These are phyloP conservation scores for Parachaetomium inaequale DNA, from an alignment of 495 filamentous ascomycete species.

Conservation along the genomic window DNA sequence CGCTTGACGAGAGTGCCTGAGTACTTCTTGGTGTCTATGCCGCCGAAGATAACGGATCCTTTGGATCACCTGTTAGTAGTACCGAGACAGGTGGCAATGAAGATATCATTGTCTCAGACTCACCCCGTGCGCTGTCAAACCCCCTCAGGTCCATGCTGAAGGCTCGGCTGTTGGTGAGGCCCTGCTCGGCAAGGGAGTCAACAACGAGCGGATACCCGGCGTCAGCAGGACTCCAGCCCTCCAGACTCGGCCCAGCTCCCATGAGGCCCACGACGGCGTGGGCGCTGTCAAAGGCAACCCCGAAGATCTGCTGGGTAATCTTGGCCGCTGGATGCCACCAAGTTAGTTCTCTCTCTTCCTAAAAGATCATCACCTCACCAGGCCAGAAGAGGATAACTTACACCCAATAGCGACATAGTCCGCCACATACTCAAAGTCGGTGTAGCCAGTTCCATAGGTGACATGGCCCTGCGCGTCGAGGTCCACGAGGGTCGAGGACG, in stretches of 20 bases:
- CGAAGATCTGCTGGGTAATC: conserved; percentile 42
- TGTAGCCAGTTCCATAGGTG: conserved; percentile 29
- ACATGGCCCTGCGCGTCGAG: conserved; percentile 23
- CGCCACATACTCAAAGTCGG: conserved; percentile 25
- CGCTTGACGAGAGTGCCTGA: conserved; percentile 57
- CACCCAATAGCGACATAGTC: conserved; percentile 31
- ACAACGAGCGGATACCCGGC: conserved; percentile 62
- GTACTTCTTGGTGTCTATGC: conserved; percentile 84
- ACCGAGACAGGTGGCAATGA: neutral
- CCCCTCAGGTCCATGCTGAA: conserved; percentile 62
- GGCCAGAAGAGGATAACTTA: conserved; percentile 3
- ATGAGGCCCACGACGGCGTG: conserved; percentile 59
- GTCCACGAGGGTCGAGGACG: conserved; percentile 21
- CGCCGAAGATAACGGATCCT: conserved; percentile 66
- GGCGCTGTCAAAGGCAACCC: conserved; percentile 34
- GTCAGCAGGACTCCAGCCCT: conserved; percentile 43
- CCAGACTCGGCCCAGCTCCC: conserved; percentile 61
- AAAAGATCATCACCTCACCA: neutral
- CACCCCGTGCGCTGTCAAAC: conserved; percentile 48
- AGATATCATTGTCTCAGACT: neutral
- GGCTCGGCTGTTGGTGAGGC: conserved; percentile 62
- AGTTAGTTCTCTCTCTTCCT: neutral
- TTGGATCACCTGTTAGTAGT: neutral
- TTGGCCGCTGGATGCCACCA: conserved; percentile 19
- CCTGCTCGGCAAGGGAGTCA: conserved; percentile 55